Base-by-base conservation (phyloP, 257 asterid genomes). In the Solanum rostratum region DNA sequence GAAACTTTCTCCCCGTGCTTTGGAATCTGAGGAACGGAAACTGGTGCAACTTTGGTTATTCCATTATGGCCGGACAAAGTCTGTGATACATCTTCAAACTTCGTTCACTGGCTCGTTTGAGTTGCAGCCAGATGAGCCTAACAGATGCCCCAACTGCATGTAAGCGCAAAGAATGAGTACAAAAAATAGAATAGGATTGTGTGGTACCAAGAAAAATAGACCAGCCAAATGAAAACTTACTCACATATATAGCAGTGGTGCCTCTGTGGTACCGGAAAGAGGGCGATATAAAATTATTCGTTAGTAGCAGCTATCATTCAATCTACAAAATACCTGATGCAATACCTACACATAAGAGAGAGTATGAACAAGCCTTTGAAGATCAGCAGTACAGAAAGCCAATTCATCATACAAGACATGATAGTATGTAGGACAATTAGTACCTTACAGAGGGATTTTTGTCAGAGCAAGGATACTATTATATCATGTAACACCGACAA, bases 41-140 rank as follows among this genome's bases (percentile, higher is more conserved):
- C 97, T 14, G 92, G 89, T n/a, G 87, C 92, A 29, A 91, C 96
- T 22, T 87, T 88, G 2, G 94, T 70, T 0, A 83, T 91, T 7
- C 96, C 99, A 15, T 95, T 94, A 80, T 85, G 97, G 90, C 95
- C 90, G 0, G 99, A 95, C 0, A 98, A 94, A 0, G 97, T 95
- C 89, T 96, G 98, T 0, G 99, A 96, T 5, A 92, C 87, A 7
- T 93, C 99, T 49, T 95, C 98, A 53, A 92, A 95, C 82, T 95
- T 96, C 97, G 95, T 93, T 95, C 97, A 95, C 43, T 93, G 97
- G 9, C 98, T 97, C 79, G 93, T 57, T 87, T 96, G 99, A 13
- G 98, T 91, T 24, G 99, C 99, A 0, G 99, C 99, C 91, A 96
- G 87, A 70, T 96, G 99, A 0, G 99, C 99, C 45, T 96, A 96